These are phyloP conservation scores for Vitis cinerea DNA, from an alignment of 164 flowering plant species.

Conservation along the genomic window DNA sequence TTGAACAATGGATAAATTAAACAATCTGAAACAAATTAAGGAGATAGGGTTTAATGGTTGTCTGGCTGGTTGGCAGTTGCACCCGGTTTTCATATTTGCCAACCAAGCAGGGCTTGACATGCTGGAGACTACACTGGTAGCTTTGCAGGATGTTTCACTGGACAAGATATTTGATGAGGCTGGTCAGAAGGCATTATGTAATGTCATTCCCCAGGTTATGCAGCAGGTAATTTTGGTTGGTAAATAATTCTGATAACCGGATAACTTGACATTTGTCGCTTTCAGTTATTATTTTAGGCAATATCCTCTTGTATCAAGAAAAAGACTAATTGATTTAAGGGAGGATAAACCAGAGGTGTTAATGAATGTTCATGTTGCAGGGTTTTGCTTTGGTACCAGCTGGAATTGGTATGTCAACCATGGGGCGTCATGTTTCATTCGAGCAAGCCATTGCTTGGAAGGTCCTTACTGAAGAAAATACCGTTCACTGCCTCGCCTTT, in stretches of 20 bases:
- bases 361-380: slow-evolving; percentile 31
- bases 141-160: slow-evolving; percentile 79
- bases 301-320: not conserved
- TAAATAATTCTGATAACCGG: too few relatives aligned
- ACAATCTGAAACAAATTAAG: too few relatives aligned
- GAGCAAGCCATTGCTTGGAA: slow-evolving; percentile 91
- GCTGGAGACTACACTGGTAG: slow-evolving; percentile 88
- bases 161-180: slow-evolving; percentile 87
- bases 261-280: too few relatives aligned
- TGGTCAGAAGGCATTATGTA: slow-evolving; percentile 65
- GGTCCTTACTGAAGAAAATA: slow-evolving; percentile 66
- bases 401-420: slow-evolving; percentile 85
- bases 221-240: slow-evolving; percentile 58
- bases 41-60: too few relatives aligned
- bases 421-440: slow-evolving; percentile 81
- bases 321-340: too few relatives aligned
- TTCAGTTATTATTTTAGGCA: too few relatives aligned
- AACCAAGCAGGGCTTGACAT: slow-evolving; percentile 98
- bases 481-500: slow-evolving; percentile 82
- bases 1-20: too few relatives aligned
- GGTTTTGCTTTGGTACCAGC: slow-evolving; percentile 74
- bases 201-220: slow-evolving; percentile 83
- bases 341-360: too few relatives aligned
- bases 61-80: slow-evolving; percentile 47
- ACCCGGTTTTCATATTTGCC: slow-evolving; percentile 83